Evolutionary conservation across 2,329 filamentous ascomycete genomes (phyloP).

Genomic region (Nothophaeocryptopus gaeumannii): DNA sequence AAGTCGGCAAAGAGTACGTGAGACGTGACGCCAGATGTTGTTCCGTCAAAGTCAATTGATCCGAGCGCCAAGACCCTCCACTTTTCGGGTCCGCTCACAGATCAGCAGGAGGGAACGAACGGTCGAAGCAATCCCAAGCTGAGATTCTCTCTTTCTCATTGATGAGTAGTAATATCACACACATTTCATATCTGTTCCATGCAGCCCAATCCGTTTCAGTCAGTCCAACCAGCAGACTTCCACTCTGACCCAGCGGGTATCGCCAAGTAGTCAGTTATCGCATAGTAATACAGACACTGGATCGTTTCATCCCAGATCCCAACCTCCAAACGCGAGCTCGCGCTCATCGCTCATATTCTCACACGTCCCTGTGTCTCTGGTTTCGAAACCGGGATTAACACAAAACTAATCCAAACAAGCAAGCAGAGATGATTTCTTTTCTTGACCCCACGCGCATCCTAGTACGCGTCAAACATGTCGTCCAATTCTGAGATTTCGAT

Average conservation of each 20-base stretch:
- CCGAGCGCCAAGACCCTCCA: not conserved
- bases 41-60: not conserved
- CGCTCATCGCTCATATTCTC: constrained; percentile 7
- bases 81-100: not conserved
- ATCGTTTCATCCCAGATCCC: constrained; percentile 1
- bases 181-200: not conserved
- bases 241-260: not conserved
- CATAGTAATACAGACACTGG: constrained; percentile 8
- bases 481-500: constrained; percentile 93
- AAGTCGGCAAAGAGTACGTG: no score
- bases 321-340: constrained; percentile 7
- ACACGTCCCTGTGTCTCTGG: constrained; percentile 4
- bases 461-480: constrained; percentile 66
- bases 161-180: not conserved
- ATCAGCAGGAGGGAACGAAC: not conserved
- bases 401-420: constrained; percentile 1
- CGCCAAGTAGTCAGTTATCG: constrained; percentile 1
- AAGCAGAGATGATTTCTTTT: not conserved
- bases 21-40: no score
- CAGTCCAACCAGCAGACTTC: constrained; percentile 13
- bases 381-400: constrained; percentile 2
- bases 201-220: not conserved
- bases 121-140: not conserved
- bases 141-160: no score
- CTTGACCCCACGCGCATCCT: constrained; percentile 5